Percentiles rank a stretch among this genome's conserved stretches.
These are phyloP conservation scores for Diaporthe vaccinii DNA, from an alignment of 2,329 filamentous ascomycete genomes.

Conservation along the genomic window DNA sequence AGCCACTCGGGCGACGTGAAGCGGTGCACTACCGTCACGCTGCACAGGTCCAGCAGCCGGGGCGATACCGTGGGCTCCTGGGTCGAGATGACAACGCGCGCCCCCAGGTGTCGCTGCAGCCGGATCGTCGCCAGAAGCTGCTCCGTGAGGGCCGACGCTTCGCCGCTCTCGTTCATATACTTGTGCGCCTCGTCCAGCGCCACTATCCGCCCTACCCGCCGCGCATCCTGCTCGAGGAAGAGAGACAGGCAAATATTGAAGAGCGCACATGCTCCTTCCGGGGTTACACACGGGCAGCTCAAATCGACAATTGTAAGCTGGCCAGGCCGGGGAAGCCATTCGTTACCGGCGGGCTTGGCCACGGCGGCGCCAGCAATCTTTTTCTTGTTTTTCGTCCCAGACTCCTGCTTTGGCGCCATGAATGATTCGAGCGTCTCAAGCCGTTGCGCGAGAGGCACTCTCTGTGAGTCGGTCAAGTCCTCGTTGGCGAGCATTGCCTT, in stretches of 20 bases:
- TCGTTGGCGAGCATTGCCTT: constrained; percentile 52
- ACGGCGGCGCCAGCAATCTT: constrained; percentile 50
- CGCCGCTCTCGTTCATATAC: constrained; percentile 72
- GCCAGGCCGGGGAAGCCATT: constrained; percentile 43
- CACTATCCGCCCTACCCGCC: constrained; percentile 69
- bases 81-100: constrained; percentile 78
- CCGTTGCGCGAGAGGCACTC: constrained; percentile 68
- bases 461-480: constrained; percentile 63
- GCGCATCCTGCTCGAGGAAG: constrained; percentile 69
- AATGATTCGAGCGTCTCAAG: constrained; percentile 76
- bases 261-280: constrained; percentile 76
- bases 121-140: constrained; percentile 74
- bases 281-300: constrained; percentile 78
- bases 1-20: constrained; percentile 65
- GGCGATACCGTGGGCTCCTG: constrained; percentile 82
- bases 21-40: constrained; percentile 78
- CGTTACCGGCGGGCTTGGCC: constrained; percentile 39
- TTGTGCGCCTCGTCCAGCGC: constrained; percentile 86
- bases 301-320: constrained; percentile 68
- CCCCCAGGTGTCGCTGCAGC: constrained; percentile 77
- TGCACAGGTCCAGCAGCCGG: constrained; percentile 78
- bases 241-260: constrained; percentile 80
- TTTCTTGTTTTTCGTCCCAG: background rate
- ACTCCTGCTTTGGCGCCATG: constrained; percentile 55
- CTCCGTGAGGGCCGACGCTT: constrained; percentile 71